Evolutionary conservation across 768 basidiomycete genomes (phyloP).

Genomic region (Dictyophora rubrovolvata): DNA sequence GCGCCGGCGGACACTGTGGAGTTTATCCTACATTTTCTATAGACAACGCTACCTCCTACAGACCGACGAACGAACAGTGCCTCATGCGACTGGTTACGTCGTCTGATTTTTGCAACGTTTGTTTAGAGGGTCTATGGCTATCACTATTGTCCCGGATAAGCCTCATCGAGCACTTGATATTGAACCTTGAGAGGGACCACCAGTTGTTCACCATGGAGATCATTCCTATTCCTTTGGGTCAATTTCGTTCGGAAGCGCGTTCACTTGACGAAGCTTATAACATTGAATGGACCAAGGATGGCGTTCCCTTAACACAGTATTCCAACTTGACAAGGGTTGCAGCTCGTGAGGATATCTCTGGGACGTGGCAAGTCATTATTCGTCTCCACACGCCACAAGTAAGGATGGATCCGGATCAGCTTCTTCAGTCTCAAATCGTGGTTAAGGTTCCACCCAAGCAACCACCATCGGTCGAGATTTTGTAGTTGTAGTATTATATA

Average conservation of each 20-base stretch:
- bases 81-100: slow-evolving; percentile 67
- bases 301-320: slow-evolving; percentile 30
- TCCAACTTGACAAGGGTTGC: slow-evolving; percentile 35
- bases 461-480: background rate
- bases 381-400: slow-evolving; percentile 10
- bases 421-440: background rate
- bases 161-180: slow-evolving; percentile 46
- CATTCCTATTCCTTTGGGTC: slow-evolving; percentile 50
- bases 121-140: slow-evolving; percentile 66
- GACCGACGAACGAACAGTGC: slow-evolving; percentile 78
- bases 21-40: slow-evolving; percentile 71
- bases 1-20: slow-evolving; percentile 47
- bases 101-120: slow-evolving; percentile 67
- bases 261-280: slow-evolving; percentile 38
- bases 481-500: too few relatives aligned
- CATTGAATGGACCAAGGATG: slow-evolving; percentile 48
- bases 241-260: slow-evolving; percentile 27
- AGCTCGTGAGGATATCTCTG: background rate
- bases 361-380: slow-evolving; percentile 2
- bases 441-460: background rate
- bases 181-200: slow-evolving; percentile 8
- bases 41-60: slow-evolving; percentile 53
- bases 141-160: slow-evolving; percentile 47
- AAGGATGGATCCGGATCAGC: background rate
- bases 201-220: slow-evolving; percentile 30